phyloP scores from a whole-genome alignment of 2,329 filamentous ascomycete genomes.

The Cytospora piceae region DNA sequence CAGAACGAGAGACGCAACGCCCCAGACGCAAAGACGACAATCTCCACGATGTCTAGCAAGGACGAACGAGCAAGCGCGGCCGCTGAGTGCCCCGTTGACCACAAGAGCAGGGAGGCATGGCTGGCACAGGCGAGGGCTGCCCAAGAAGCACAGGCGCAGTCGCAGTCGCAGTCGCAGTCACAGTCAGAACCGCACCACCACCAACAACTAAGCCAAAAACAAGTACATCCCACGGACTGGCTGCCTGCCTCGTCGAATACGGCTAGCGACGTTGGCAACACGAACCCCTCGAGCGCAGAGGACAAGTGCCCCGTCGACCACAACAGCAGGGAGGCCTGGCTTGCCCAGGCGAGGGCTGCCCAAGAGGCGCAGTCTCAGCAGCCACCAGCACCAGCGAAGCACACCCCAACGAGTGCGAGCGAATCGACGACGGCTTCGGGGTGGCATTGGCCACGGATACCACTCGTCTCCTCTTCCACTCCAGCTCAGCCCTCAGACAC shows the following conservation, averaged over 20 bases:
- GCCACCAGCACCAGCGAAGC: neutral
- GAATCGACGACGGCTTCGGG: constrained; percentile 42
- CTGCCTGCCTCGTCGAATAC: constrained; percentile 22
- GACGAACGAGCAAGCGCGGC: constrained; percentile 25
- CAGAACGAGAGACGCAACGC: neutral
- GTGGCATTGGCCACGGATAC: constrained; percentile 45
- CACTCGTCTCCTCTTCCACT: constrained; percentile 43
- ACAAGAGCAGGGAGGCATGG: constrained; percentile 86
- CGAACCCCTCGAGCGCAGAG: neutral
- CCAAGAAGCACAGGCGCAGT: constrained; percentile 39
- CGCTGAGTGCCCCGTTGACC: constrained; percentile 81
- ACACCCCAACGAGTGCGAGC: constrained; percentile 37
- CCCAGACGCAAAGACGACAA: neutral
- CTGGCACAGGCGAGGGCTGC: constrained; percentile 67
- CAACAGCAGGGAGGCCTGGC: constrained; percentile 85
- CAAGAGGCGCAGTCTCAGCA: constrained; percentile 39
- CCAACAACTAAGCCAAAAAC: constrained; percentile 12
- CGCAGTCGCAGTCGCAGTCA: constrained; percentile 13
- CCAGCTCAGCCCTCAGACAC: constrained; percentile 26
- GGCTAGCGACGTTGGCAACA: neutral
- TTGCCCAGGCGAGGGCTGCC: constrained; percentile 67
- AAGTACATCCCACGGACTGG: constrained; percentile 35
- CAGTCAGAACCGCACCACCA: constrained; percentile 11
- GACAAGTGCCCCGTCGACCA: constrained; percentile 84
- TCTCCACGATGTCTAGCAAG: constrained; percentile 12